Evolutionary conservation across 2,329 filamentous ascomycete genomes (phyloP).

Genomic region (Alternaria sp.): DNA sequence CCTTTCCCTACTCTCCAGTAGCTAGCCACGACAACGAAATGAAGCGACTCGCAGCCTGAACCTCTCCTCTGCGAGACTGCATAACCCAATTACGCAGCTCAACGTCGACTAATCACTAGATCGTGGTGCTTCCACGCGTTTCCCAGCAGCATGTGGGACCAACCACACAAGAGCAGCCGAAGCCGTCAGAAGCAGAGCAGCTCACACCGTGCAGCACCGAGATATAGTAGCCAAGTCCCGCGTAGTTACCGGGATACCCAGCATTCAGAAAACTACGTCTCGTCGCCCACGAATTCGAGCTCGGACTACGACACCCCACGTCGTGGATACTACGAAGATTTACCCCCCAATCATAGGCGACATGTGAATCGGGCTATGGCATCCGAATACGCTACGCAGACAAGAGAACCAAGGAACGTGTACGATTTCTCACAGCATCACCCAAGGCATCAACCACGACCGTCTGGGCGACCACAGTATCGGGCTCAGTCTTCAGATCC

Average conservation of each 20-base stretch:
- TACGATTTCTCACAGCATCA: background rate
- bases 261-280: conserved; percentile 9
- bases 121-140: background rate
- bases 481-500: conserved; percentile 1
- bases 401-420: background rate
- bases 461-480: background rate
- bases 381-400: conserved; percentile 3
- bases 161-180: background rate
- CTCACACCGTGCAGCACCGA: background rate
- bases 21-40: conserved; percentile 3
- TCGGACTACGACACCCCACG: conserved; percentile 10
- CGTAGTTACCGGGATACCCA: background rate
- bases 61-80: background rate
- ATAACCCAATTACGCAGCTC: background rate
- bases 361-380: background rate
- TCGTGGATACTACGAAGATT: background rate
- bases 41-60: conserved; percentile 1
- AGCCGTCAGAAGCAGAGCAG: background rate
- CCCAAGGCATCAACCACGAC: background rate
- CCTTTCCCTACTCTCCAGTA: background rate
- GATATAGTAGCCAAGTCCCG: background rate
- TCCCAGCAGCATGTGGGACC: conserved; percentile 3
- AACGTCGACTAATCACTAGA: background rate
- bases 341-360: background rate
- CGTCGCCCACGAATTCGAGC: conserved; percentile 1